phyloP scores from a whole-genome alignment of 768 basidiomycete genomes.

The Pulveroboletus sp. region DNA sequence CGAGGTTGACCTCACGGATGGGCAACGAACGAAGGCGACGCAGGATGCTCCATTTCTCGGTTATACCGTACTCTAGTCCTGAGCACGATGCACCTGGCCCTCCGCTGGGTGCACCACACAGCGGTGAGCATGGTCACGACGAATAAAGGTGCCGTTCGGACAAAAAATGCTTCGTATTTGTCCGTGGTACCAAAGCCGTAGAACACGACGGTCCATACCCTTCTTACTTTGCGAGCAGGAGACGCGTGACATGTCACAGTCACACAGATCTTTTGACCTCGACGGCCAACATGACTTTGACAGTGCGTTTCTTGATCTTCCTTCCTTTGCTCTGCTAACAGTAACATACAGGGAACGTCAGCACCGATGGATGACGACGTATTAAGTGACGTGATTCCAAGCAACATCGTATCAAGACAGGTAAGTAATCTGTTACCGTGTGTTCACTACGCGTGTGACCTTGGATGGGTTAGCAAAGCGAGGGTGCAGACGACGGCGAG shows the following conservation, averaged over 20 bases:
- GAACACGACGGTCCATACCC: not conserved
- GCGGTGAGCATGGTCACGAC: not conserved
- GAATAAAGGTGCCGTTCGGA: no score
- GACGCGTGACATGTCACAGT: constrained; percentile 22
- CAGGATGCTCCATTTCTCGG: not conserved
- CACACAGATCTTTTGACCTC: constrained; percentile 19
- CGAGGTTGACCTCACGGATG: no score
- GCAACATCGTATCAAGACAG: constrained; percentile 87
- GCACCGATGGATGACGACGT: constrained; percentile 64
- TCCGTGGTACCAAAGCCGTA: no score
- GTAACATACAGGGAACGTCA: constrained; percentile 8
- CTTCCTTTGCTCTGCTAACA: not conserved
- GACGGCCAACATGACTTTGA: constrained; percentile 19
- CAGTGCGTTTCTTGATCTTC: constrained; percentile 13
- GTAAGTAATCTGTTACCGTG: constrained; percentile 36
- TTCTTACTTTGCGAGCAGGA: no score
- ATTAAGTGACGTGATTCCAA: constrained; percentile 85
- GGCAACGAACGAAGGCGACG: not conserved
- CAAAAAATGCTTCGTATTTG: no score
- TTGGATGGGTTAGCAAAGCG: constrained; percentile 48
- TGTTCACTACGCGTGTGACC: constrained; percentile 5
- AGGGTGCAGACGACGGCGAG: constrained; percentile 63
- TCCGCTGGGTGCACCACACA: not conserved
- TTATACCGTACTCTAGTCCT: not conserved
- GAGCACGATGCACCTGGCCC: not conserved